Evolutionary conservation across 305 asterid genomes (phyloP).

Genomic region (Solanum hybrid): DNA sequence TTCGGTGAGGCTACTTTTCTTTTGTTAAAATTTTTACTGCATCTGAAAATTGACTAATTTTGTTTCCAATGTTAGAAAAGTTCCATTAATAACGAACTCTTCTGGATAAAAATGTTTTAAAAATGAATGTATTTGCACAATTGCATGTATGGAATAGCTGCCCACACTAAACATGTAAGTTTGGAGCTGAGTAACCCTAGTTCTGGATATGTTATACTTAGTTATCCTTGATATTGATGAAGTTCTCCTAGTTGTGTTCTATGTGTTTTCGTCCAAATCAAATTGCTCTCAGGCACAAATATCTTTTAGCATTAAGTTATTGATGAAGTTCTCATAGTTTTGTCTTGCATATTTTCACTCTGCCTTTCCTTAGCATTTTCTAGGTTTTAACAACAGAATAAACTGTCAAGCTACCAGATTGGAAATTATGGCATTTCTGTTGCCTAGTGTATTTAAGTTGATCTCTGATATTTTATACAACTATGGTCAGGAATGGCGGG

Average conservation of each 20-base stretch:
- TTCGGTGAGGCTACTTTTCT: slow-evolving; percentile 39
- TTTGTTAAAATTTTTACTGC: neutral
- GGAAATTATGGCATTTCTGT: neutral
- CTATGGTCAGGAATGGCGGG: slow-evolving; percentile 81
- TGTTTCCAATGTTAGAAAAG: neutral
- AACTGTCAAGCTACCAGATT: neutral
- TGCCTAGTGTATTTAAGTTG: neutral
- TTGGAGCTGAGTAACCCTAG: neutral
- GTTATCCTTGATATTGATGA: neutral
- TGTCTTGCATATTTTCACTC: neutral
- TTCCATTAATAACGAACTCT: neutral
- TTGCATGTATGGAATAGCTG: neutral
- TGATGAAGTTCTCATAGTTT: neutral
- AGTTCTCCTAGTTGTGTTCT: neutral
- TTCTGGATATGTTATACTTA: neutral
- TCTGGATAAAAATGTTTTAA: neutral
- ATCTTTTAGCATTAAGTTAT: neutral
- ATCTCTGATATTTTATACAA: neutral
- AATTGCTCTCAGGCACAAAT: neutral
- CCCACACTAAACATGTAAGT: neutral
- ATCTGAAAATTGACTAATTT: neutral
- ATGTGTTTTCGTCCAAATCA: neutral
- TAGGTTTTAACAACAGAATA: neutral
- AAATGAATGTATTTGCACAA: neutral
- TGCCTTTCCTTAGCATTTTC: neutral